Base-by-base conservation (phyloP, 805 yeast genomes). In the Suhomyces faveliae region DNA sequence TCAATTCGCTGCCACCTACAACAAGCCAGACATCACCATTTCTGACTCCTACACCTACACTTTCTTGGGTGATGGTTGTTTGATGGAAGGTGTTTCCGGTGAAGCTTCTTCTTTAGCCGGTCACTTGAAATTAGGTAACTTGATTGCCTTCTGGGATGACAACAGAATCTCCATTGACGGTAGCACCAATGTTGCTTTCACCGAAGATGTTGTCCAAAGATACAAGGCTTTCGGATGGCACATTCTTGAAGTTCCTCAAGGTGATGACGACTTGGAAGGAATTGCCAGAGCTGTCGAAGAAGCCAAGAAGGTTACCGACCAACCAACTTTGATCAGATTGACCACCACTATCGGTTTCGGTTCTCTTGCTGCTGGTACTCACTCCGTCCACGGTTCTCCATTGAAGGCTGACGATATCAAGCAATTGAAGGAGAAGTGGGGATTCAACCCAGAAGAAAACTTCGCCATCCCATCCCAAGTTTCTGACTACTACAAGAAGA, bases 111-210 rank as follows among this genome's bases (percentile, higher is more conserved):
- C 99, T 30, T 74, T 91, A 52, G 99, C 99, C 55, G 99, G 99
- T 64, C 99, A 92, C 75, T 79, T 92, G 71, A 80, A 89, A 78
- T 83, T 92, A 70, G 88, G 87, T 70, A 91, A 91, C 78, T 82
- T 92, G 77, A 89, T 92, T 71, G 90, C 92, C 52, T 83, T 92
- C 75, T 92, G 91, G 83, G 99, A 92, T 70, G 96, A 90, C 78
- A 92, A 92, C 85, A 85, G 84, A 68, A 91, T 92, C 79, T 86
- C 98, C 62, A 92, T 92, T 68, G 99, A 92, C 70, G 99, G 99
- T 78, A 76, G 79, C 73, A 92, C 95, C 64, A 77, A 81, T 55
- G 83, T 84, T 52, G 89, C 97, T 51, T 91, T 92, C 82, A 89
- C 96, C 54, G 98, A 92, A 77, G 88, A 92, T 67, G 97, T 92